phyloP scores from a whole-genome alignment of 2,329 filamentous ascomycete species.

The Talaromyces albobiverticillius region DNA sequence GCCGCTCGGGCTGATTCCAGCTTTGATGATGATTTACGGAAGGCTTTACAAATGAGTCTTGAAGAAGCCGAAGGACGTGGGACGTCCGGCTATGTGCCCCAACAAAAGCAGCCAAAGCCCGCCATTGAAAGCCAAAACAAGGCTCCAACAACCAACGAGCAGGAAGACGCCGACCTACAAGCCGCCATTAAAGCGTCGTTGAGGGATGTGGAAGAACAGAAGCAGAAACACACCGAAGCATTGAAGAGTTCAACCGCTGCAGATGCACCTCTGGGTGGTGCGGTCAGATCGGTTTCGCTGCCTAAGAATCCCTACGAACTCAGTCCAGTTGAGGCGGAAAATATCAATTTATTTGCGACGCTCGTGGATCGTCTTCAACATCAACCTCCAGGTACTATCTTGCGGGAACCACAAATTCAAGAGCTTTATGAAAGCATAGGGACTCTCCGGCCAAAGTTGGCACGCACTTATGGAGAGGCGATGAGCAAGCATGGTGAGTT shows the following conservation, averaged over 20 bases:
- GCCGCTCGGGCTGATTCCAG: conserved; percentile 83
- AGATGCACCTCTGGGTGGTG: conserved; percentile 46
- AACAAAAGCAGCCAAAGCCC: conserved; percentile 52
- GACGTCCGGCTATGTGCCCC: conserved; percentile 68
- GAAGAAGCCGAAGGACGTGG: conserved; percentile 81
- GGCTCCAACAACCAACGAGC: conserved; percentile 56
- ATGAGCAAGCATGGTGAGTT: conserved; percentile 96
- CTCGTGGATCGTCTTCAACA: conserved; percentile 92
- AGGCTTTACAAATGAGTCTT: conserved; percentile 91
- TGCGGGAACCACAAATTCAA: conserved; percentile 96
- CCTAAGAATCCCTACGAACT: conserved; percentile 94
- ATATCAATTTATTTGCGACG: conserved; percentile 93
- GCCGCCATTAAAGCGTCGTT: conserved; percentile 93
- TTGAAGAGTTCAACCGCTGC: conserved; percentile 74
- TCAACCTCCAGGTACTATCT: conserved; percentile 89
- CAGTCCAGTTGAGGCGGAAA: conserved; percentile 89
- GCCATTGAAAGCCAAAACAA: background rate
- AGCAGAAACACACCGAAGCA: conserved; percentile 79
- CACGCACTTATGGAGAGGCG: conserved; percentile 93
- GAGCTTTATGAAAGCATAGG: conserved; percentile 97
- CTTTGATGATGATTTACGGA: conserved; percentile 93
- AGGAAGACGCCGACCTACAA: conserved; percentile 89
- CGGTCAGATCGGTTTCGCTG: conserved; percentile 52
- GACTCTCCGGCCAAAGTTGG: conserved; percentile 86
- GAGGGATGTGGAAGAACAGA: conserved; percentile 97